Base-by-base conservation (phyloP, 2,329 filamentous ascomycete genomes). In the Pseudogymnoascus sp. region DNA sequence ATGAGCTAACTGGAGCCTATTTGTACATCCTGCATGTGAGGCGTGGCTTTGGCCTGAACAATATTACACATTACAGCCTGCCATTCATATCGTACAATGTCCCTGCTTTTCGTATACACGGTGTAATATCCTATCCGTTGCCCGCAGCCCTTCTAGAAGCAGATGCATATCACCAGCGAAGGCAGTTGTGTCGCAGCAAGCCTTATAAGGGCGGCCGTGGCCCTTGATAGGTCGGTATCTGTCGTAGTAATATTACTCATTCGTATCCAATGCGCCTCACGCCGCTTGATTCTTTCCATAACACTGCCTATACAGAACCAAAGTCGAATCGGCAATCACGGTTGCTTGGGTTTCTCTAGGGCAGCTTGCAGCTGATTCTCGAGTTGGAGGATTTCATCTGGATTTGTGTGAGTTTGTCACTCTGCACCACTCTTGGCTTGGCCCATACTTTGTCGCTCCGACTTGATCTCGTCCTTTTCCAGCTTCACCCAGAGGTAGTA, bases 401-500 rank as follows among this genome's bases (percentile, higher is more conserved):
- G 5, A 26, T 31, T 14, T 26, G 33, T 53, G 60, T 62, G 37
- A 59, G 38, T 16, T 28, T 11, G 43, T 62, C 60, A 35, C 31
- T 35, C 60, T 33, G 40, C n/a, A 62, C 43, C 37, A 19, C 12
- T 35, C 38, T 33, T 56, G 50, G 22, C 6, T 28, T 14, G 40
- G 16, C 24, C 71, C 78, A 64, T 70, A 88, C 86, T 81, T 68
- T 82, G 76, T 68, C 83, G 84, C 50, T 85, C 79, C 19, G 78
- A 77, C 71, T 82, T 85, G 63, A 84, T 78, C 76, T 95, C 90
- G 62, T 90, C 81, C 35, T 83, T 82, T 74, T 93, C 90, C 60
- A 93, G 79, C 75, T 88, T 90, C 38, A 84, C 73, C 90, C 90
- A 95, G 12, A 77, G 78, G 78, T 84, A 91, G 76, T 93, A 93